Evolutionary conservation across 768 basidiomycete species (phyloP).

Genomic region (Collybiopsis luxurians): DNA sequence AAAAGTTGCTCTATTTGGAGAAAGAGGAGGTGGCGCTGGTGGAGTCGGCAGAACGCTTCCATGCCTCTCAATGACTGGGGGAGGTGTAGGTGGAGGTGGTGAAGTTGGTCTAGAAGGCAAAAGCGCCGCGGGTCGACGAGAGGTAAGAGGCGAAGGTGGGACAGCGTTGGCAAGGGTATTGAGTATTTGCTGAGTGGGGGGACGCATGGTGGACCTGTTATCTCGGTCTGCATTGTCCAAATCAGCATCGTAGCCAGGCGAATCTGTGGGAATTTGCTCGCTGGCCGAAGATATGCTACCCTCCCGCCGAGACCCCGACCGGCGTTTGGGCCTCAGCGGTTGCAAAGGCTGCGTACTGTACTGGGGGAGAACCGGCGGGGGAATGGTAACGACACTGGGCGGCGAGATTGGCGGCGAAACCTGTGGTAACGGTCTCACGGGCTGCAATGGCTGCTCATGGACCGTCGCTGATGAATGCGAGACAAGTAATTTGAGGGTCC

Average conservation of each 20-base stretch:
- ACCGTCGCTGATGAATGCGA: conserved; percentile 61
- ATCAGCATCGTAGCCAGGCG: conserved; percentile 73
- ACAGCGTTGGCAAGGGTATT: conserved; percentile 22
- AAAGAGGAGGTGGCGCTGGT: conserved; percentile 43
- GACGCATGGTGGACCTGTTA: conserved; percentile 38
- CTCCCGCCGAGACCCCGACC: conserved; percentile 59
- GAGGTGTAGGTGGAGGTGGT: conserved; percentile 35
- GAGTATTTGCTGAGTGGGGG: conserved; percentile 31
- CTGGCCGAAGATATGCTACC: conserved; percentile 67
- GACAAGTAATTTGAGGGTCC: conserved; percentile 82
- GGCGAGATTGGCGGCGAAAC: conserved; percentile 23
- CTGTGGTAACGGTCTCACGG: conserved; percentile 31
- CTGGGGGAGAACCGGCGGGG: conserved; percentile 52
- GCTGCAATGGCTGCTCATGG: conserved; percentile 44
- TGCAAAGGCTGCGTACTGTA: conserved; percentile 27
- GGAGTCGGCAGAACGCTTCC: conserved; percentile 23
- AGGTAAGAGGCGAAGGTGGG: conserved; percentile 36
- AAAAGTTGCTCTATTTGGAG: conserved; percentile 42
- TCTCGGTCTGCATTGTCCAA: conserved; percentile 58
- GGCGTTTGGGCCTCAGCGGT: conserved; percentile 51
- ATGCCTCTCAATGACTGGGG: conserved; percentile 27
- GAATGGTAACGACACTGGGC: conserved; percentile 43
- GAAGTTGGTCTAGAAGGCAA: conserved; percentile 28
- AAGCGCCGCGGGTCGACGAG: conserved; percentile 34
- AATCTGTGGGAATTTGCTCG: conserved; percentile 51